These are phyloP conservation scores for Leccinum subrobustum DNA, from an alignment of 1,284 basidiomycete species.

Conservation along the genomic window DNA sequence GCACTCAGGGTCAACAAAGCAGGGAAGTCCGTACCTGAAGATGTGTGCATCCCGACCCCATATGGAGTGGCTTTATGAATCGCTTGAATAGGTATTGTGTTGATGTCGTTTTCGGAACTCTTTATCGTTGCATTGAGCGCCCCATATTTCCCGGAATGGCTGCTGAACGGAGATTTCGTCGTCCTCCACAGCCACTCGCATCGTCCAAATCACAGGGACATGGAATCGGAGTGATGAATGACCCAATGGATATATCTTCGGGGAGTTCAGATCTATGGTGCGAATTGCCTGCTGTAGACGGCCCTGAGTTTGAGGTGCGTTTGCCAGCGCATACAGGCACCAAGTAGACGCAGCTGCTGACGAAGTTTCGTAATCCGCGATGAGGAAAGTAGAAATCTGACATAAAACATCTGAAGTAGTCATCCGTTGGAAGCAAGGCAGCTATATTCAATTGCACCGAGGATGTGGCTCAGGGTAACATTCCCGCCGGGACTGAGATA, in stretches of 20 bases:
- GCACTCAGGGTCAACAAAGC: constrained; percentile 19
- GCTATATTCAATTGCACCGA: constrained; percentile 62
- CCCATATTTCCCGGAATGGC: constrained; percentile 34
- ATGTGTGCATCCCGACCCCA: constrained; percentile 70
- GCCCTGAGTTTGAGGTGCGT: constrained; percentile 52
- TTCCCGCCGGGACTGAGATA: constrained; percentile 5
- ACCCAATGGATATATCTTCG: constrained; percentile 35
- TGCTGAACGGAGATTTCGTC: constrained; percentile 58
- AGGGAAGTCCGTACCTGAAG: constrained; percentile 49
- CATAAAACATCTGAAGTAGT: constrained; percentile 65
- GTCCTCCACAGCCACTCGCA: constrained; percentile 56
- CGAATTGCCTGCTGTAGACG: constrained; percentile 54
- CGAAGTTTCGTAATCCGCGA: constrained; percentile 65
- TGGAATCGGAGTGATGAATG: constrained; percentile 61
- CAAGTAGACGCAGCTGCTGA: constrained; percentile 58
- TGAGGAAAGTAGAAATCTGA: constrained; percentile 78
- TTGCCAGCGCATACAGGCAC: constrained; percentile 67
- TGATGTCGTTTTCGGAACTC: constrained; percentile 55
- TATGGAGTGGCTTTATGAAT: constrained; percentile 58
- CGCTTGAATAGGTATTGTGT: constrained; percentile 61
- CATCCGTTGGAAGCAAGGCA: constrained; percentile 45
- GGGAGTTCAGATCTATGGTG: constrained; percentile 17
- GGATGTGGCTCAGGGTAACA: background rate
- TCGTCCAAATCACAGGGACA: constrained; percentile 63
- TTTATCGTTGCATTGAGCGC: constrained; percentile 35